Percentiles rank a stretch among this genome's conserved stretches.
Evolutionary conservation across 495 filamentous ascomycete species (phyloP).

Genomic region (Saxispiralis lemnorum): DNA sequence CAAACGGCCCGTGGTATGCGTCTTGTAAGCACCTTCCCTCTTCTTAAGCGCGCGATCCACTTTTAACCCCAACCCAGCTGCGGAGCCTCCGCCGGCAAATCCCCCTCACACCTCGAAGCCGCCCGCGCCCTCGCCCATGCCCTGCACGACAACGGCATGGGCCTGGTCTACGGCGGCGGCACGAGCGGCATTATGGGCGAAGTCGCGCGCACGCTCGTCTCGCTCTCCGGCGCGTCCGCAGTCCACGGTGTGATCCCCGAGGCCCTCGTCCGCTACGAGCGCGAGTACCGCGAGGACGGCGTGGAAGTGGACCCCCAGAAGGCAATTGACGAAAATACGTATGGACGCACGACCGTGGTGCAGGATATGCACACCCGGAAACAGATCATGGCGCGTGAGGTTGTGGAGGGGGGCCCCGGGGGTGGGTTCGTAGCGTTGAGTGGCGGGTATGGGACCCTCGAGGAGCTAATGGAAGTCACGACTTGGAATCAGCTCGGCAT

Average conservation of each 20-base stretch:
- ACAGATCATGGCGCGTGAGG: slow-evolving; percentile 73
- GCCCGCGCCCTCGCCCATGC: slow-evolving; percentile 58
- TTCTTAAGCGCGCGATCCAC: too few relatives aligned
- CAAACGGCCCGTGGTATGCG: slow-evolving; percentile 41
- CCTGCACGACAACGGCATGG: slow-evolving; percentile 57
- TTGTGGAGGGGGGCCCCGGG: slow-evolving; percentile 61
- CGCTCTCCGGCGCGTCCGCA: slow-evolving; percentile 57
- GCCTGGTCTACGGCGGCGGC: slow-evolving; percentile 84
- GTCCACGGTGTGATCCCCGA: slow-evolving; percentile 89
- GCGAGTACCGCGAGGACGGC: slow-evolving; percentile 31
- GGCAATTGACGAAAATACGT: slow-evolving; percentile 46
- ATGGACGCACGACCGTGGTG: slow-evolving; percentile 72
- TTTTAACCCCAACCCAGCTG: slow-evolving; percentile 31
- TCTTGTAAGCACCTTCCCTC: slow-evolving; percentile 30
- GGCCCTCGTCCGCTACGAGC: slow-evolving; percentile 68
- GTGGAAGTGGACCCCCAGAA: slow-evolving; percentile 23
- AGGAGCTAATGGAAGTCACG: slow-evolving; percentile 89
- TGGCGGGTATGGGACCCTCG: slow-evolving; percentile 86
- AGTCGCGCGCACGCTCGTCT: slow-evolving; percentile 68
- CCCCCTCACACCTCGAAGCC: slow-evolving; percentile 50
- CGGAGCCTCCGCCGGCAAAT: slow-evolving; percentile 54
- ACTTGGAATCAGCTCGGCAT: slow-evolving; percentile 98
- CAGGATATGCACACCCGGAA: slow-evolving; percentile 92
- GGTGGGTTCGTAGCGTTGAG: slow-evolving; percentile 78
- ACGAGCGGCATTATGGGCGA: slow-evolving; percentile 93